These are phyloP conservation scores for Fusarium anthophilum DNA, from an alignment of 2,329 filamentous ascomycete genomes.

Conservation along the genomic window DNA sequence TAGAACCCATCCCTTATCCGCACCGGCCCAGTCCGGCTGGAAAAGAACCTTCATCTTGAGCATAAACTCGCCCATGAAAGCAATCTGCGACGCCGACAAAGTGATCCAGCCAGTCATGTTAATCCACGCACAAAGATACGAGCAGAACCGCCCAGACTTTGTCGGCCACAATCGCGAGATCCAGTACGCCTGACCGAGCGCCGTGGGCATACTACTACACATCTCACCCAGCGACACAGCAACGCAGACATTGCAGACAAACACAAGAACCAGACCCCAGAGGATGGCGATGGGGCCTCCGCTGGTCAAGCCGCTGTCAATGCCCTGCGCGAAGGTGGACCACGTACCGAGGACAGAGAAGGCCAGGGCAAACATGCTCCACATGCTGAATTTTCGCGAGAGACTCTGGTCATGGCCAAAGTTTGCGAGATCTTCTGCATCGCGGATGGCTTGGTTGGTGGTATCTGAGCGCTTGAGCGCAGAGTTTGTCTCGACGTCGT, in stretches of 20 bases:
- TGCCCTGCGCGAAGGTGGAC: slow-evolving; percentile 63
- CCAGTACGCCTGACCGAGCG: slow-evolving; percentile 69
- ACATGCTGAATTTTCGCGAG: slow-evolving; percentile 59
- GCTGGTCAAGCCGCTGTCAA: slow-evolving; percentile 60
- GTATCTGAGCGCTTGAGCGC: slow-evolving; percentile 37
- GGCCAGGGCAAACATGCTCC: slow-evolving; percentile 66
- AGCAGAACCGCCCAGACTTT: slow-evolving; percentile 57
- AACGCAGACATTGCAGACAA: slow-evolving; percentile 62
- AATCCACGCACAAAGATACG: slow-evolving; percentile 68
- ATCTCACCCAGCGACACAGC: slow-evolving; percentile 65
- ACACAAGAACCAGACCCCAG: slow-evolving; percentile 65
- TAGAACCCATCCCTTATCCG: slow-evolving; percentile 59
- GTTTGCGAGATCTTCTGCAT: slow-evolving; percentile 53
- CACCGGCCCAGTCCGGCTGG: slow-evolving; percentile 56
- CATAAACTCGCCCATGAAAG: slow-evolving; percentile 67
- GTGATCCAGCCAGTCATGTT: slow-evolving; percentile 70
- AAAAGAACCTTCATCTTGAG: slow-evolving; percentile 66
- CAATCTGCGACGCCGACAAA: slow-evolving; percentile 63
- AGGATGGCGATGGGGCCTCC: slow-evolving; percentile 64
- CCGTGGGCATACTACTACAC: slow-evolving; percentile 67
- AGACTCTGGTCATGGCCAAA: slow-evolving; percentile 53
- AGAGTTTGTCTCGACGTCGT: slow-evolving; percentile 37
- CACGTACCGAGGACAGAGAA: slow-evolving; percentile 68
- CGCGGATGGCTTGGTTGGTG: slow-evolving; percentile 44
- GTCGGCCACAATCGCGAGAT: slow-evolving; percentile 50